A percentile compares a stretch with the other conserved stretches of the same genome.
Evolutionary conservation across 495 filamentous ascomycete genomes (phyloP).

Genomic region (Rostrohypoxylon terebratum): DNA sequence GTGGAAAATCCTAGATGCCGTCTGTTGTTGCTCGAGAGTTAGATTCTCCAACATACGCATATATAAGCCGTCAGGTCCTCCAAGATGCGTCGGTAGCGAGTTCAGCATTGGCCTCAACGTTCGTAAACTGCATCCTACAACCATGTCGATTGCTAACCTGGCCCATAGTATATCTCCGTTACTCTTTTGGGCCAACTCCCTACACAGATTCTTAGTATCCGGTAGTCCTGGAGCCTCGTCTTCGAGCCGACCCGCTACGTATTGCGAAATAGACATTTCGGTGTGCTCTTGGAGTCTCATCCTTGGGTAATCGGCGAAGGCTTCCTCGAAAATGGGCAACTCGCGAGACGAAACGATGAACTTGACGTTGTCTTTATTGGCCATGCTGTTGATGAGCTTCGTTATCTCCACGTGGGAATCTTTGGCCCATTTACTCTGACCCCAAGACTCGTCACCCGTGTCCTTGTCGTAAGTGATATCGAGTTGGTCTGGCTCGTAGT

Average conservation of each 20-base stretch:
- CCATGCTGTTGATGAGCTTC: conserved; percentile 46
- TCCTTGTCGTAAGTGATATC: conserved; percentile 46
- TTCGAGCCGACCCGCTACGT: conserved; percentile 48
- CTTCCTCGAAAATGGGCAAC: conserved; percentile 46
- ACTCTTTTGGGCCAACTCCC: conserved; percentile 47
- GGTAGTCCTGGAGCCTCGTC: conserved; percentile 48
- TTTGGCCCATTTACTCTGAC: conserved; percentile 46
- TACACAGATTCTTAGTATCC: conserved; percentile 47
- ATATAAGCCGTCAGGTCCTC: conserved; percentile 49
- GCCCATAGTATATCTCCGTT: conserved; percentile 50
- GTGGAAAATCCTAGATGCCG: conserved; percentile 48
- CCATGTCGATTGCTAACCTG: conserved; percentile 50
- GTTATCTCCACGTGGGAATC: conserved; percentile 46
- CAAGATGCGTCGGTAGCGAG: conserved; percentile 46
- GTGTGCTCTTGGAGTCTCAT: conserved; percentile 48
- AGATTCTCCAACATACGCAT: conserved; percentile 51
- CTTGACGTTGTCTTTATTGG: conserved; percentile 43
- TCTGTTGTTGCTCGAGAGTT: conserved; percentile 39
- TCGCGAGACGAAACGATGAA: conserved; percentile 47
- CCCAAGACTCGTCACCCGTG: conserved; percentile 47
- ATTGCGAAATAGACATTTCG: conserved; percentile 47
- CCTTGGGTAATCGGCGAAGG: conserved; percentile 40
- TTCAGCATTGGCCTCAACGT: conserved; percentile 43
- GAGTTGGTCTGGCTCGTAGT: conserved; percentile 44
- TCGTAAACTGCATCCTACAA: conserved; percentile 45